Conservation (phyloP, 495 filamentous ascomycete species). For the Symbiotaphrina buchneri region DNA sequence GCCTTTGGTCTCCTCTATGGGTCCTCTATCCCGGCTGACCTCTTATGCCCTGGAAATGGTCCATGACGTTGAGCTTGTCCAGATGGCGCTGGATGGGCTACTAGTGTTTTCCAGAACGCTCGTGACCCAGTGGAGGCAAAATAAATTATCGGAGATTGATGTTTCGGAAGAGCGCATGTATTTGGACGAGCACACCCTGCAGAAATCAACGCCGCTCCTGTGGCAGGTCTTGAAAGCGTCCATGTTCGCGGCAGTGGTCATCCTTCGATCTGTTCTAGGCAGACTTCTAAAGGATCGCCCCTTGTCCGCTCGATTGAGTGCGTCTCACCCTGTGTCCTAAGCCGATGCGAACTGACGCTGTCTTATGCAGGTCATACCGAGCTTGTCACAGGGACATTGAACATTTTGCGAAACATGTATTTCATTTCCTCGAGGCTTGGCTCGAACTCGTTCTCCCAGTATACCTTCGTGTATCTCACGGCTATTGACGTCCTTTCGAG, state of each 20-base stretch:
- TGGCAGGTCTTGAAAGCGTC: slow-evolving; percentile 68
- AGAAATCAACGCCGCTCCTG: slow-evolving; percentile 46
- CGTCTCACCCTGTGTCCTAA: too few relatives aligned
- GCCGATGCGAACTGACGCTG: too few relatives aligned
- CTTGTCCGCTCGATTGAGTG: too few relatives aligned
- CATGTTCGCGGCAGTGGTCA: slow-evolving; percentile 58
- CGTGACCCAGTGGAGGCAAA: slow-evolving; percentile 62
- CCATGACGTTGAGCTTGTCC: slow-evolving; percentile 31
- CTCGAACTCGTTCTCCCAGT: slow-evolving; percentile 50
- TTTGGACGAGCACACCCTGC: slow-evolving; percentile 44
- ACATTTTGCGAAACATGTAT: slow-evolving; percentile 60
- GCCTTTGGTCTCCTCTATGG: slow-evolving; percentile 58
- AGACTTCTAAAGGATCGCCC: slow-evolving; percentile 33
- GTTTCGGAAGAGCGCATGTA: slow-evolving; percentile 44
- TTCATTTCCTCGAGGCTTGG: slow-evolving; percentile 71
- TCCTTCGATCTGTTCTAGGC: slow-evolving; percentile 49
- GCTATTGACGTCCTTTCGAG: slow-evolving; percentile 73
- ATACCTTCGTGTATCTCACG: slow-evolving; percentile 65
- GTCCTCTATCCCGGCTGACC: slow-evolving; percentile 54
- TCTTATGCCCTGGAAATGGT: slow-evolving; percentile 50
- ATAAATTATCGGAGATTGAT: slow-evolving; percentile 69
- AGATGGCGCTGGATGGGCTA: slow-evolving; percentile 47
- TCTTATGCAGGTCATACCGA: too few relatives aligned
- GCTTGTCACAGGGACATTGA: too few relatives aligned
- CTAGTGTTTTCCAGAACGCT: slow-evolving; percentile 46